phyloP scores from a whole-genome alignment of 169 alveolate species.

The Plasmodium coatneyi region DNA sequence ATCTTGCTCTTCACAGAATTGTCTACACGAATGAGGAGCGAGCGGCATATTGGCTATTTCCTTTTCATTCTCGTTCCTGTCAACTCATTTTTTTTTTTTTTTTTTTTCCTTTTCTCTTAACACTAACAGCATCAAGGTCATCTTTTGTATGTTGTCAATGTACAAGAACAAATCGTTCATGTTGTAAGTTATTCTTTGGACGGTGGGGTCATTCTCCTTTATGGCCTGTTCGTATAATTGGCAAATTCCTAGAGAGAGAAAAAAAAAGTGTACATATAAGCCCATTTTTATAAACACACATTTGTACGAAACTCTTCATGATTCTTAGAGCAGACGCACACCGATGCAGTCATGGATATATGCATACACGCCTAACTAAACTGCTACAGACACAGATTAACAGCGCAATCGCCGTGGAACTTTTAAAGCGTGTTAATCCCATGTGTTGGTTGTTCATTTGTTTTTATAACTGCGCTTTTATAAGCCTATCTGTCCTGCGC shows the following conservation, averaged over 20 bases:
- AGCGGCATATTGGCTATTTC: slow-evolving; percentile 6
- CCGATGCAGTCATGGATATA: neutral
- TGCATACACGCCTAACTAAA: neutral
- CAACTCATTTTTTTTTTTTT: neutral
- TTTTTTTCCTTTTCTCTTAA: neutral
- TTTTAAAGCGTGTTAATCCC: neutral
- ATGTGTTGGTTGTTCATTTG: neutral
- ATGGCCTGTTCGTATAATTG: slow-evolving; percentile 76
- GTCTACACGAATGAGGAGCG: neutral
- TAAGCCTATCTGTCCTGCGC: neutral
- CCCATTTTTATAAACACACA: neutral
- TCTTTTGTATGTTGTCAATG: slow-evolving; percentile 67
- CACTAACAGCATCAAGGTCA: slow-evolving; percentile 61
- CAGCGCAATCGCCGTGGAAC: neutral
- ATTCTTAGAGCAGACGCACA: neutral
- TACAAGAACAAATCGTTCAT: slow-evolving; percentile 72
- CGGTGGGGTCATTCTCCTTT: slow-evolving; percentile 74
- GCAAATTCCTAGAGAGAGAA: slow-evolving; percentile 48
- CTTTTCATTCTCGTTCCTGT: neutral
- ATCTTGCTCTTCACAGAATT: neutral
- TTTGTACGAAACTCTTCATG: neutral
- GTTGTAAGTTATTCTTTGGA: slow-evolving; percentile 69
- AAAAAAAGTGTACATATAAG: neutral
- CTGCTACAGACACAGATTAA: neutral
- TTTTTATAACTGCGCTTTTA: neutral